Base-by-base conservation (phyloP, 2,329 filamentous ascomycete genomes). In the Tolypocladium ovalisporum region DNA sequence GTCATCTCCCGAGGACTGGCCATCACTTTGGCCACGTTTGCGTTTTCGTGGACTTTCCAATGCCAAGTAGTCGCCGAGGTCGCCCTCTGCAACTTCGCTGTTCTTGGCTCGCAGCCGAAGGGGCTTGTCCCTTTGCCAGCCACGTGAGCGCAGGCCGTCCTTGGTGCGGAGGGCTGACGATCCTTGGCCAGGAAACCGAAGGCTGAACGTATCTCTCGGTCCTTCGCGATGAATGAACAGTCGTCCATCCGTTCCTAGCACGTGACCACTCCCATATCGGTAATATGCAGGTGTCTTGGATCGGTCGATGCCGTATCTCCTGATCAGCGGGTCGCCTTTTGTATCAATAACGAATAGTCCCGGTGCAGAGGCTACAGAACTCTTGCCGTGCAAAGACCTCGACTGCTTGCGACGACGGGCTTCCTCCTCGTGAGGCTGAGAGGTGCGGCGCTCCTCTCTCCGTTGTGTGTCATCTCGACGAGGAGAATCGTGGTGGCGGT, bases 301-400 rank as follows among this genome's bases (percentile, higher is more conserved):
- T 39, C 82, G 83, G 67, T 96, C 85, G 42, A 88, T 79, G 34
- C 82, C 89, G 68, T 92, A 97, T 32, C 80, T 80, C 51, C 87
- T 70, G 62, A 94, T 90, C 53, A 90, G 79, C 5, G 79, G 75
- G 65, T 97, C 93, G 0, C 93, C 92, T 65, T 84, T 85, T 47
- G 76, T 83, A 70, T 97, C 93, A 55, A 89, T 65, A 51, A 83
- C 64, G 68, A 83, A 92, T 4, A 67, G 42, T 65, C 67, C 62
- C 29, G 68, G 61, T 66, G 59, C 57, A 27, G 54, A 57, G 22
- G 55, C 35, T 34, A 19, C 44, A 44, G 37, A 47, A 3, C 39
- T 17, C 19, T 13, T 47, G 22, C 35, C 39, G 15, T 52, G 37
- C 12, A 10, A 6, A 19, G 44, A 13, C 36, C 61, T 63, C 1